Percentiles rank a stretch among this genome's conserved stretches.
phyloP scores from a whole-genome alignment of 2,329 filamentous ascomycete species.

The Sporothrix dimorphospora region DNA sequence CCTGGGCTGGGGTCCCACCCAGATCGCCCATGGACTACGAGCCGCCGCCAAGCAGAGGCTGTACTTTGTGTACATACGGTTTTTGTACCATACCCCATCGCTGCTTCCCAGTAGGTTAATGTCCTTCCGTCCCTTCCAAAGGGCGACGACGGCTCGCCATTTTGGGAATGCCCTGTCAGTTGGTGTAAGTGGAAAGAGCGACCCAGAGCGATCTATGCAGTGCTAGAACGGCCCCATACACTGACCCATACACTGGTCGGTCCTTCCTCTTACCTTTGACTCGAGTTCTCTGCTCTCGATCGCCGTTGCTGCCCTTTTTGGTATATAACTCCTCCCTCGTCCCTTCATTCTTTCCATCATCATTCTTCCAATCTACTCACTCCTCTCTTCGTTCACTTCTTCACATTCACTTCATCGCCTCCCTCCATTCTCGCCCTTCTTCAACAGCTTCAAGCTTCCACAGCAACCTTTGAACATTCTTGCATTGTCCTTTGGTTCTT shows the following conservation, averaged over 20 bases:
- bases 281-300: conserved; percentile 20
- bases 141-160: conserved; percentile 19
- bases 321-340: conserved; percentile 30
- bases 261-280: conserved; percentile 2
- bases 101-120: not conserved
- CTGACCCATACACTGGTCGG: not conserved
- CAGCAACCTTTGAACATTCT: conserved; percentile 14
- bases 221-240: not conserved
- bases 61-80: not conserved
- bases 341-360: conserved; percentile 30
- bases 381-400: conserved; percentile 16
- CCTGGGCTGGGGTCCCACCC: not conserved
- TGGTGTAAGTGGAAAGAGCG: conserved; percentile 18
- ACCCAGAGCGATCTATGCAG: not conserved
- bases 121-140: conserved; percentile 19
- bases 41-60: not conserved
- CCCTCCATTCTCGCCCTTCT: conserved; percentile 4
- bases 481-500: not conserved
- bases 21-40: conserved; percentile 17
- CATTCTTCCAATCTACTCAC: conserved; percentile 27
- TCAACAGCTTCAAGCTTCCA: conserved; percentile 17
- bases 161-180: conserved; percentile 15
- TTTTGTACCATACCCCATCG: conserved; percentile 18
- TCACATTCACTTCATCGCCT: not conserved
- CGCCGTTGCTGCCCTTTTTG: conserved; percentile 1